Evolutionary conservation across 805 yeast genomes (phyloP).

Genomic region (Myxozyma melibiosi): DNA sequence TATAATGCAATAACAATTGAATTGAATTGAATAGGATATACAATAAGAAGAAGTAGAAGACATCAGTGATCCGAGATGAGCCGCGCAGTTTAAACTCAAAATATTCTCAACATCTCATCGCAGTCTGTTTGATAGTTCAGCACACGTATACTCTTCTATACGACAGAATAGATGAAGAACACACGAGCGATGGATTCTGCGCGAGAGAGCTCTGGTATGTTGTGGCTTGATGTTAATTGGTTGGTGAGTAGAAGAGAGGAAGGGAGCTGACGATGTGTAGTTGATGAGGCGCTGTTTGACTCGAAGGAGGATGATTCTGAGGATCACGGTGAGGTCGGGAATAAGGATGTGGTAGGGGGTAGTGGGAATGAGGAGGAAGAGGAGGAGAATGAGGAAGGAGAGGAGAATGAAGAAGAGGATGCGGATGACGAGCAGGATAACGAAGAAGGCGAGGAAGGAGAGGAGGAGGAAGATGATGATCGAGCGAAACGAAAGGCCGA

Average conservation of each 20-base stretch:
- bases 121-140: too few species aligned
- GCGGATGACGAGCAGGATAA: not conserved
- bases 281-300: not conserved
- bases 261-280: not conserved
- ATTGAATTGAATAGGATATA: too few species aligned
- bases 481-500: slow-evolving; percentile 24
- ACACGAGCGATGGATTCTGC: slow-evolving; percentile 1
- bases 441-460: slow-evolving; percentile 1
- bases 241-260: not conserved
- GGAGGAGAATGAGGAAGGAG: slow-evolving; percentile 7
- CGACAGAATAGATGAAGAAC: not conserved
- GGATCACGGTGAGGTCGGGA: not conserved
- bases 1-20: too few species aligned
- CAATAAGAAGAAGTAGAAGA: too few species aligned
- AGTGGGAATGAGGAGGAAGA: not conserved
- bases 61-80: too few species aligned
- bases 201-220: slow-evolving; percentile 1
- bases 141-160: too few species aligned
- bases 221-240: not conserved
- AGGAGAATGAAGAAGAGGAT: not conserved
- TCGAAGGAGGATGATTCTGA: not conserved
- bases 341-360: not conserved
- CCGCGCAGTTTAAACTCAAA: too few species aligned
- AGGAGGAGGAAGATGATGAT: not conserved
- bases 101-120: too few species aligned